Conservation (phyloP, 2,329 filamentous ascomycete genomes). For the Rhinocladiella mackenziei region DNA sequence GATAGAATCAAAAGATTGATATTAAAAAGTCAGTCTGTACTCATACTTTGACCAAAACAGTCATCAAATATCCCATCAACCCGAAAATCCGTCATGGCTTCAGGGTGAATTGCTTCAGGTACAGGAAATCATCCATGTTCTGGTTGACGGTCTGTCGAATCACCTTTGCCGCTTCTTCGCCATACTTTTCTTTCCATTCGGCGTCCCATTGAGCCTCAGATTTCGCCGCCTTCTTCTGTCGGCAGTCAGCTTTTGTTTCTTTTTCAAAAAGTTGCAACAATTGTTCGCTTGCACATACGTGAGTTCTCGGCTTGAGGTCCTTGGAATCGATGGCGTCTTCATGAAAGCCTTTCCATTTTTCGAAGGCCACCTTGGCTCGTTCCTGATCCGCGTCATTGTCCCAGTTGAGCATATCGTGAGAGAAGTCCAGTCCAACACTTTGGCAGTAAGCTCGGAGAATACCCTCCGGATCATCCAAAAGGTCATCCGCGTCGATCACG, state of each 20-base stretch:
- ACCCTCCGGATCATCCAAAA: conserved; percentile 76
- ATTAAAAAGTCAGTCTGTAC: neutral
- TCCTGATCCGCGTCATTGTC: conserved; percentile 67
- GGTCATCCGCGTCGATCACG: conserved; percentile 87
- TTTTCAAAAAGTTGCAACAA: neutral
- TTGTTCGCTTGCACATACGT: conserved; percentile 36
- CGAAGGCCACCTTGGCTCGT: conserved; percentile 70
- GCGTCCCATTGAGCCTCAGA: conserved; percentile 54
- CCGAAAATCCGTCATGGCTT: conserved; percentile 38
- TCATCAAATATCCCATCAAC: neutral
- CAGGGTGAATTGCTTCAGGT: conserved; percentile 62
- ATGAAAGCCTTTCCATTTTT: conserved; percentile 97
- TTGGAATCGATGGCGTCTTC: conserved; percentile 86
- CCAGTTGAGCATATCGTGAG: conserved; percentile 78
- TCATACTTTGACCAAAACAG: neutral
- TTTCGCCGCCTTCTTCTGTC: conserved; percentile 36
- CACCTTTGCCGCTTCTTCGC: conserved; percentile 54
- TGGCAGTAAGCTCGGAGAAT: conserved; percentile 77
- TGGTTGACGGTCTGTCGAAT: conserved; percentile 58
- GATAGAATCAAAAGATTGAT: no score
- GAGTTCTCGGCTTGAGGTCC: conserved; percentile 60
- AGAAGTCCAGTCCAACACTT: conserved; percentile 72
- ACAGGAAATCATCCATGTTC: conserved; percentile 59
- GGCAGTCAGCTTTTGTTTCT: conserved; percentile 26
- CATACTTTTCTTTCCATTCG: conserved; percentile 61